Conservation (phyloP, 2,329 filamentous ascomycete genomes). For the Penicillium brevicompactum region DNA sequence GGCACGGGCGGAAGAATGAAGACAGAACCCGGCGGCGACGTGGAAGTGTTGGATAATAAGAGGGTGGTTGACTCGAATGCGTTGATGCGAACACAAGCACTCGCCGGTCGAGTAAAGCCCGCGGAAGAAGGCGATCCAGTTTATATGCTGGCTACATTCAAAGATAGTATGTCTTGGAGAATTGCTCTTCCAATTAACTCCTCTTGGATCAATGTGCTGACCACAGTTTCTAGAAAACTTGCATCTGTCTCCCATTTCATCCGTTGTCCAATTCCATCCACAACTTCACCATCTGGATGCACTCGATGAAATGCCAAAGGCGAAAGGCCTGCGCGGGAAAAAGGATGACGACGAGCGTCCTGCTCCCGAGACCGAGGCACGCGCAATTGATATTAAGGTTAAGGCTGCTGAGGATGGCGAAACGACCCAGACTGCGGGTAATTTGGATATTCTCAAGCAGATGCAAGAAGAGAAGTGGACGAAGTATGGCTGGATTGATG, state of each 20-base stretch:
- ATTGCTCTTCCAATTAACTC: not conserved
- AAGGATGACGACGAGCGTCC: constrained; percentile 51
- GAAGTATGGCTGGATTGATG: constrained; percentile 66
- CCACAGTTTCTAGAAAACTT: constrained; percentile 65
- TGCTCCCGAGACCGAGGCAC: constrained; percentile 56
- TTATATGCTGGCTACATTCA: constrained; percentile 93
- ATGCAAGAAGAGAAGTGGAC: constrained; percentile 86
- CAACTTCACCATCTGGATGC: constrained; percentile 94
- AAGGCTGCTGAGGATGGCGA: constrained; percentile 74
- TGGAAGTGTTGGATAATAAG: constrained; percentile 37
- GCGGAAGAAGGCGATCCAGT: constrained; percentile 68
- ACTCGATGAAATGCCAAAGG: constrained; percentile 63
- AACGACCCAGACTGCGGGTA: constrained; percentile 64
- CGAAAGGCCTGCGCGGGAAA: constrained; percentile 35
- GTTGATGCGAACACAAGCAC: constrained; percentile 75
- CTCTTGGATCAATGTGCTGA: constrained; percentile 10
- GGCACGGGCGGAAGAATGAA: constrained; percentile 29
- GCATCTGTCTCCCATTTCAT: constrained; percentile 80
- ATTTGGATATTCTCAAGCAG: constrained; percentile 73
- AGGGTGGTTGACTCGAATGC: constrained; percentile 42
- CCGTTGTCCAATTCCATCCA: constrained; percentile 84
- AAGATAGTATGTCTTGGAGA: constrained; percentile 63
- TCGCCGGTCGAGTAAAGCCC: constrained; percentile 77
- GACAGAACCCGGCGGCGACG: constrained; percentile 24
- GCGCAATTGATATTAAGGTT: constrained; percentile 83